phyloP scores from a whole-genome alignment of 371 early-diverging fungal species.

The Coemansia sp. region DNA sequence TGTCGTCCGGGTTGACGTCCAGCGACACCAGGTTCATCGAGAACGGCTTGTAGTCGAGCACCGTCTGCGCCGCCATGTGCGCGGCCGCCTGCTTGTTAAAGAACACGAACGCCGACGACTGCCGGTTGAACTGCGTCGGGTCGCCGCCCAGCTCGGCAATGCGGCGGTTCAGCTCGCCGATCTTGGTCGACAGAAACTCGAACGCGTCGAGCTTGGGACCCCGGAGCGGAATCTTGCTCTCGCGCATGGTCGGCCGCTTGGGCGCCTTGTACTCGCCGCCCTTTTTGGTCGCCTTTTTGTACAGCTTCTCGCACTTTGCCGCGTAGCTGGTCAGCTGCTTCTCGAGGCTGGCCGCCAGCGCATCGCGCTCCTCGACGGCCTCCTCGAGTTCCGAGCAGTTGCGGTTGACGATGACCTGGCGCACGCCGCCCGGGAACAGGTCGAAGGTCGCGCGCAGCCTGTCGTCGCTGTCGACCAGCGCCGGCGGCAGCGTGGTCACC shows the following conservation, averaged over 20 bases:
- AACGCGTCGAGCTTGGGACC: conserved; percentile 74
- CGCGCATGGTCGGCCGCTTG: conserved; percentile 64
- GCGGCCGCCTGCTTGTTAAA: conserved; percentile 78
- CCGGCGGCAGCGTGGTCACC: conserved; percentile 60
- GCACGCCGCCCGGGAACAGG: conserved; percentile 74
- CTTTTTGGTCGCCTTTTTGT: conserved; percentile 52
- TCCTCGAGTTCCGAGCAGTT: conserved; percentile 54
- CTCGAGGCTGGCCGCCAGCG: conserved; percentile 58
- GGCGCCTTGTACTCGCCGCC: conserved; percentile 22
- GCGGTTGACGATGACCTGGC: conserved; percentile 69
- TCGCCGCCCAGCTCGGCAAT: conserved; percentile 50
- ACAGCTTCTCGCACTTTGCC: conserved; percentile 54
- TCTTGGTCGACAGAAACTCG: conserved; percentile 57
- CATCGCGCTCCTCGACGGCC: conserved; percentile 59
- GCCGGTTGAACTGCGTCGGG: conserved; percentile 31
- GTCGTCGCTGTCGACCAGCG: conserved; percentile 45
- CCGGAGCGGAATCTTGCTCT: conserved; percentile 54
- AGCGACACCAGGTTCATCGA: conserved; percentile 67
- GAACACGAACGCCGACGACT: conserved; percentile 76
- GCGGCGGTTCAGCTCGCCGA: conserved; percentile 58
- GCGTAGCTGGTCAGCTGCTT: conserved; percentile 55
- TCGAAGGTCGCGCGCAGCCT: conserved; percentile 55
- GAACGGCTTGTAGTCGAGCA: conserved; percentile 66
- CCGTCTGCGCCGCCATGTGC: conserved; percentile 80
- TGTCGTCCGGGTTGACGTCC: conserved; percentile 71